Evolutionary conservation across 345 rosid genomes (phyloP), one percentile per base, ranked within the genome.

Genomic region (Schrenkiella parvula): DNA sequence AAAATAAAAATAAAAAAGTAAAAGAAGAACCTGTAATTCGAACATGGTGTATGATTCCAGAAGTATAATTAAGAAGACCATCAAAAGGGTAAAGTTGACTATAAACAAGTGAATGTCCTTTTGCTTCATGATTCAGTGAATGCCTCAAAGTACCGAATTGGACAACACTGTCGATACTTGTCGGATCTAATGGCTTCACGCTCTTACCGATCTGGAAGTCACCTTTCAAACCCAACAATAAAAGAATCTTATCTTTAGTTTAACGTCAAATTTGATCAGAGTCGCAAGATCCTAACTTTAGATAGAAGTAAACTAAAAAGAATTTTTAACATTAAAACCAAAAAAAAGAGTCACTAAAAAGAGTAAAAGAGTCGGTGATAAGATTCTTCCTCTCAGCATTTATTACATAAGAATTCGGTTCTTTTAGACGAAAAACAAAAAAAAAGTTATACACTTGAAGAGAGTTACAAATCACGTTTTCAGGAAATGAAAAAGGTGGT

Each of bases 21-120:
- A 13, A 22, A 8, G 18, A 58, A 8, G 7, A 35, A 89, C 99
- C 96, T 68, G 81, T 82, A 29, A 95, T 83, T 70, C 88, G 88
- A 77, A 87, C 99, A 58, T 95, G 99, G 82, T 95, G 97, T 19
- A 91, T 89, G 63, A 95, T 89, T 55, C 96, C 96, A 35, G 97
- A 95, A 46, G 97, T 91, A 23, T 91, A 95, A 72, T 95, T 95
- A 50, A 84, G 80, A 32, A 95, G 92, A 72, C 96, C 97, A 17
- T 87, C 66, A 50, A 87, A 91, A 34, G 95, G 95, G 78, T 89
- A 91, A 53, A 91, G 90, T 75, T 95, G 97, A 73, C 26, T 83
- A 71, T 91, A 95, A 80, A 95, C 75, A 38, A 86, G 85, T 41
- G 95, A 84, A 31, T 79, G 55, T 31, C 97, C 99, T 6, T 28